phyloP scores from a whole-genome alignment of 345 rosid species.

The Diplotaxis tenuifolia region DNA sequence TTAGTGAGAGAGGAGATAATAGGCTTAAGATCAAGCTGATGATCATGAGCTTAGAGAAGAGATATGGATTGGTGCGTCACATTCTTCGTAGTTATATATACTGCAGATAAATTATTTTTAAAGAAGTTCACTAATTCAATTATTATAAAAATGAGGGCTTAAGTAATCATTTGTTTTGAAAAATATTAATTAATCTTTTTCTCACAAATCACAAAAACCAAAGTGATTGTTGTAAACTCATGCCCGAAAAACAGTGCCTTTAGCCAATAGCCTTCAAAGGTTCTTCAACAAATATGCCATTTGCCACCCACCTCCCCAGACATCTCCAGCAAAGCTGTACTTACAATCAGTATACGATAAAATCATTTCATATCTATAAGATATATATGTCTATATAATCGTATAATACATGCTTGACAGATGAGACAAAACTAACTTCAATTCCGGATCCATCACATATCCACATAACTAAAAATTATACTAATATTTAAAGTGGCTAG shows the following conservation, averaged over 20 bases:
- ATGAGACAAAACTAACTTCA: constrained; percentile 38
- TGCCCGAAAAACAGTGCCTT: constrained; percentile 57
- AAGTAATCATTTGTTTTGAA: constrained; percentile 30
- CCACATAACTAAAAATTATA: neutral
- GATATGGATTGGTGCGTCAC: constrained; percentile 43
- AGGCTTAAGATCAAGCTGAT: constrained; percentile 21
- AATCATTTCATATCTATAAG: neutral
- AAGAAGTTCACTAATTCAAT: constrained; percentile 15
- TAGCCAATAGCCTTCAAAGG: constrained; percentile 55
- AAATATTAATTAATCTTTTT: constrained; percentile 10
- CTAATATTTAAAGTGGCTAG: neutral
- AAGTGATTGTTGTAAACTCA: constrained; percentile 46
- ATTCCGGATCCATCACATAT: constrained; percentile 33
- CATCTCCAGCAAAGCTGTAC: constrained; percentile 55
- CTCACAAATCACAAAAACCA: constrained; percentile 24
- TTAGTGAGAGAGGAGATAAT: too few species aligned
- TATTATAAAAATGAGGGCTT: constrained; percentile 16
- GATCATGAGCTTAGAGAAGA: constrained; percentile 33
- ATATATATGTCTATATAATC: constrained; percentile 23
- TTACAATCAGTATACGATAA: neutral
- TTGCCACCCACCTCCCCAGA: constrained; percentile 39
- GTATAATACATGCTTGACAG: constrained; percentile 35
- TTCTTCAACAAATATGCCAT: constrained; percentile 57
- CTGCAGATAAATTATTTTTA: constrained; percentile 31
- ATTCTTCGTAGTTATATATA: constrained; percentile 51